Percentiles rank a stretch among this genome's conserved stretches.
phyloP scores from a whole-genome alignment of 768 basidiomycete genomes.

The Russula griseocarnosa region DNA sequence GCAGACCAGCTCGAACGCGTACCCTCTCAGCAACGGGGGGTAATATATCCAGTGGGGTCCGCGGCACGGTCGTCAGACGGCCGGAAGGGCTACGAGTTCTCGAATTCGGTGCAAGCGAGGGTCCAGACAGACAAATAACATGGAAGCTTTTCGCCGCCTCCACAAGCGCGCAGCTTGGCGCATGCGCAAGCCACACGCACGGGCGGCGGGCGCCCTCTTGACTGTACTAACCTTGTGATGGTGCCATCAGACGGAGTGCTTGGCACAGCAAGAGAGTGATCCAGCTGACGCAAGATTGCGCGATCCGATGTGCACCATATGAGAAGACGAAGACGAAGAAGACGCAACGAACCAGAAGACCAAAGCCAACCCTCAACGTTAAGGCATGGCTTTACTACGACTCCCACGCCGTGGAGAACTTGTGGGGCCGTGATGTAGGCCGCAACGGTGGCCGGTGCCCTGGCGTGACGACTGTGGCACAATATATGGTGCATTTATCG shows the following conservation, averaged over 20 bases:
- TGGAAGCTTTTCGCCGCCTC: background rate
- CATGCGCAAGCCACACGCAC: background rate
- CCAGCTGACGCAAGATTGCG: slow-evolving; percentile 9
- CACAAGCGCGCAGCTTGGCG: background rate
- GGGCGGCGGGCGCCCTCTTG: slow-evolving; percentile 3
- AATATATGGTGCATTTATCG: background rate
- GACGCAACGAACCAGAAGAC: background rate
- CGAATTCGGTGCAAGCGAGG: background rate
- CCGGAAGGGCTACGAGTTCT: background rate
- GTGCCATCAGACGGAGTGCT: slow-evolving; percentile 9
- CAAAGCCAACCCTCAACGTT: background rate
- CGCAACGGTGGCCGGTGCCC: background rate
- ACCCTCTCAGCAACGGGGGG: background rate
- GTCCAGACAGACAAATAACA: background rate
- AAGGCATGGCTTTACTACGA: background rate
- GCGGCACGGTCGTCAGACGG: background rate
- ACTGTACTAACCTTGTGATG: slow-evolving; percentile 13
- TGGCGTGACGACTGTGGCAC: slow-evolving; percentile 3
- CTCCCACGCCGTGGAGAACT: background rate
- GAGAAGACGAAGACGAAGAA: background rate
- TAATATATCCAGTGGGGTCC: background rate
- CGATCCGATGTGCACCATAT: background rate
- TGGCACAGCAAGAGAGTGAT: background rate
- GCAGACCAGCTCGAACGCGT: slow-evolving; percentile 14
- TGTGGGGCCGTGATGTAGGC: background rate